phyloP scores from a whole-genome alignment of 257 asterid genomes.

The Thymus quinquecostatus region DNA sequence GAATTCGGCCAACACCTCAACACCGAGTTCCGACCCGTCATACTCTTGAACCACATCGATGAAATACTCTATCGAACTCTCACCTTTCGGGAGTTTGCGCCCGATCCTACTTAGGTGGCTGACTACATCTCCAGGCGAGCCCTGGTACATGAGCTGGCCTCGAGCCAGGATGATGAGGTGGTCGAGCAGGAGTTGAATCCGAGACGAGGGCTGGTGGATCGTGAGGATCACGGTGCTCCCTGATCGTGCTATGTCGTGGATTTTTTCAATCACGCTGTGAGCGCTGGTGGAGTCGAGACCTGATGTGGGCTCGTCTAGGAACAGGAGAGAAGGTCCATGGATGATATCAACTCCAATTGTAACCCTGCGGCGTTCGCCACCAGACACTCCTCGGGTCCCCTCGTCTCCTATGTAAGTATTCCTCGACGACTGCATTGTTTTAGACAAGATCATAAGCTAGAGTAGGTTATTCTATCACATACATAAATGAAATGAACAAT shows the following conservation, averaged over 20 bases:
- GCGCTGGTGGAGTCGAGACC: slow-evolving; percentile 92
- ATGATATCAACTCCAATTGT: slow-evolving; percentile 86
- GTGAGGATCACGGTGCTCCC: slow-evolving; percentile 90
- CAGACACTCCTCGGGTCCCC: slow-evolving; percentile 85
- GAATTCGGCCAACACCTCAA: slow-evolving; percentile 64
- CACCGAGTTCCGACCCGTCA: slow-evolving; percentile 76
- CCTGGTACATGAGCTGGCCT: slow-evolving; percentile 91
- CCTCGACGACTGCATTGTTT: slow-evolving; percentile 54
- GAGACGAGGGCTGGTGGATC: slow-evolving; percentile 85
- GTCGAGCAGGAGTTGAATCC: slow-evolving; percentile 69
- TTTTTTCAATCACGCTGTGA: slow-evolving; percentile 76
- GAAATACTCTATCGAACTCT: slow-evolving; percentile 66
- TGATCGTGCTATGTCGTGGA: slow-evolving; percentile 67
- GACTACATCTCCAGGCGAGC: slow-evolving; percentile 69
- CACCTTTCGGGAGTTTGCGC: slow-evolving; percentile 67
- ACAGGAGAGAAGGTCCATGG: slow-evolving; percentile 79
- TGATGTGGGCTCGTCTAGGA: slow-evolving; percentile 87
- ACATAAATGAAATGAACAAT: neutral
- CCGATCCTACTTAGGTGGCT: slow-evolving; percentile 65
- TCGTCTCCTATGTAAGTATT: slow-evolving; percentile 90
- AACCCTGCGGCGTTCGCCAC: slow-evolving; percentile 90
- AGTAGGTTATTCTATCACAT: neutral
- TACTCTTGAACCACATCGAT: slow-evolving; percentile 81
- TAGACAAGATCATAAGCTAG: slow-evolving; percentile 11
- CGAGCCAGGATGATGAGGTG: slow-evolving; percentile 82